Conservation (phyloP, 75 land plant species). For the Picea glauca region DNA sequence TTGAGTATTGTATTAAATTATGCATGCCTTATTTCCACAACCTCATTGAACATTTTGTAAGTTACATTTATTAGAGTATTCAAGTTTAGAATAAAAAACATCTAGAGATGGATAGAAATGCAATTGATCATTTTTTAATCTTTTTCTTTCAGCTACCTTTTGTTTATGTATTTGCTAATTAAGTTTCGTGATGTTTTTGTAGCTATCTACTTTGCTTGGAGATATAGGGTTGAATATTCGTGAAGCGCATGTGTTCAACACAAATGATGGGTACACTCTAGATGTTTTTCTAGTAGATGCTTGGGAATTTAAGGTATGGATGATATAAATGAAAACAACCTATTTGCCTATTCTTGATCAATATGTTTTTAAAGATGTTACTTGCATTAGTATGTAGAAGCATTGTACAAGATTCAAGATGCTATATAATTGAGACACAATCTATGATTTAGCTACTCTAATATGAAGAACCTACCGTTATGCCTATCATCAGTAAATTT, state of each 20-base stretch:
- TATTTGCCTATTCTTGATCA: background rate
- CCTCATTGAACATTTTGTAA: background rate
- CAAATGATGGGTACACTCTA: slow-evolving; percentile 78
- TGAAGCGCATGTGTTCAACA: slow-evolving; percentile 89
- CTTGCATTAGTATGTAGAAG: background rate
- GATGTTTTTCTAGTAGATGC: slow-evolving; percentile 92
- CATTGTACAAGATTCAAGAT: background rate
- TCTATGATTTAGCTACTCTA: background rate
- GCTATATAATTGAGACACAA: background rate
- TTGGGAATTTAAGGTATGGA: slow-evolving; percentile 61
- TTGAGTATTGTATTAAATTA: background rate
- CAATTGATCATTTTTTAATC: background rate
- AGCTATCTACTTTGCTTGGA: slow-evolving; percentile 84
- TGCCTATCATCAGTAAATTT: background rate
- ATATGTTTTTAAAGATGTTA: background rate
- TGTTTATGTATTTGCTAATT: background rate
- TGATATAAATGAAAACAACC: background rate
- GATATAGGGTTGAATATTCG: slow-evolving; percentile 85
- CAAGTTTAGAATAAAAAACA: background rate
- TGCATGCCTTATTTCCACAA: background rate
- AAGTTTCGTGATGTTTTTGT: slow-evolving; percentile 1
- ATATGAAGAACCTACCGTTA: background rate
- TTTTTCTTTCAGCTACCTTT: background rate
- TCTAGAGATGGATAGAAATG: background rate
- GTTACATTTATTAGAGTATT: background rate